Conservation (phyloP, 495 filamentous ascomycete species). For the Aspergillus saccharolyticus region DNA sequence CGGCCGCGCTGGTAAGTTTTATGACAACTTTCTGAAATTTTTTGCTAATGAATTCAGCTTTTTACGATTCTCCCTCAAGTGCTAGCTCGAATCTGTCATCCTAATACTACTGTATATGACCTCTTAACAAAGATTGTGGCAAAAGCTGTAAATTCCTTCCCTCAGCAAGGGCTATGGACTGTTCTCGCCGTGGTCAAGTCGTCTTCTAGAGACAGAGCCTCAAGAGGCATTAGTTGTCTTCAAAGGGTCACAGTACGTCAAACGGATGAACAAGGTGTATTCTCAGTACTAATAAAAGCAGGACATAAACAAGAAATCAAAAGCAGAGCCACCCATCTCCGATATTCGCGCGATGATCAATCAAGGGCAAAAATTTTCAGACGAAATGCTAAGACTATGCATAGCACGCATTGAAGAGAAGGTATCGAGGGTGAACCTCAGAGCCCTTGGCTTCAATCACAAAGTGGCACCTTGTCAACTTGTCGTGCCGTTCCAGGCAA, state of each 20-base stretch:
- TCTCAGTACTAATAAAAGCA: slow-evolving; percentile 20
- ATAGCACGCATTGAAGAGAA: slow-evolving; percentile 68
- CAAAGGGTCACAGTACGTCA: slow-evolving; percentile 38
- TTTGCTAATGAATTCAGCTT: slow-evolving; percentile 43
- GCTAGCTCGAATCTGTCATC: slow-evolving; percentile 84
- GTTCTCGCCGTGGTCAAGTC: slow-evolving; percentile 73
- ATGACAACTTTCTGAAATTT: background rate
- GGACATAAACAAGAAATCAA: slow-evolving; percentile 42
- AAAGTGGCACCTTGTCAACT: slow-evolving; percentile 75
- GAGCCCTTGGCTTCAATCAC: slow-evolving; percentile 76
- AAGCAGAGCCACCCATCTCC: slow-evolving; percentile 30
- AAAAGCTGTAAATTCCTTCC: slow-evolving; percentile 73
- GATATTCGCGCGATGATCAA: slow-evolving; percentile 69
- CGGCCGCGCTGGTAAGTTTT: slow-evolving; percentile 60
- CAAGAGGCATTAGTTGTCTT: slow-evolving; percentile 44
- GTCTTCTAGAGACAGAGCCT: slow-evolving; percentile 46
- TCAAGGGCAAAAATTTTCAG: slow-evolving; percentile 75
- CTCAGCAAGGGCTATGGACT: slow-evolving; percentile 91
- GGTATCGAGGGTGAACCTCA: slow-evolving; percentile 63
- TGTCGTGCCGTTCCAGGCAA: slow-evolving; percentile 81
- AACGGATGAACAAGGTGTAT: background rate
- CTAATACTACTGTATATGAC: slow-evolving; percentile 67
- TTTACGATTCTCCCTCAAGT: slow-evolving; percentile 92
- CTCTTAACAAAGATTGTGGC: slow-evolving; percentile 71
- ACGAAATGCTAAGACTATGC: slow-evolving; percentile 76